These are phyloP conservation scores for Aspergillus asperescens DNA, from an alignment of 495 filamentous ascomycete genomes.

Conservation along the genomic window DNA sequence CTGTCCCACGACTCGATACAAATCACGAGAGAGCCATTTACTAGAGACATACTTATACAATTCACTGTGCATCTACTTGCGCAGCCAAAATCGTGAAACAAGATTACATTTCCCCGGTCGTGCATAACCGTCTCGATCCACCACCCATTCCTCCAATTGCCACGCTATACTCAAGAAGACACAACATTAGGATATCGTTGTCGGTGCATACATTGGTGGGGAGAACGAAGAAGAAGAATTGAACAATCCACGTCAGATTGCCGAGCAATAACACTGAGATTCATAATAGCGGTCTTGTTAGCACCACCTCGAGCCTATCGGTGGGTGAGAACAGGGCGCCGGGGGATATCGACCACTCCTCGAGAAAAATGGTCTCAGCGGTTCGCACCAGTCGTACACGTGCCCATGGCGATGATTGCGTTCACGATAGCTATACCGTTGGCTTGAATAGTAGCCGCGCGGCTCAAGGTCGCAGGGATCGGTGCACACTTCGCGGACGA, in stretches of 20 bases:
- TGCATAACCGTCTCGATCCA: too few species aligned
- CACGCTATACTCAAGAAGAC: too few species aligned
- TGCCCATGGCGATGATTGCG: neutral
- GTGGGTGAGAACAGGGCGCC: neutral
- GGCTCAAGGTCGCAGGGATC: neutral
- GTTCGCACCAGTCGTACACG: neutral
- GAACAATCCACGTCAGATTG: neutral
- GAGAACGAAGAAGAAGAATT: too few species aligned
- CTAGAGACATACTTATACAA: neutral
- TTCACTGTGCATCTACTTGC: too few species aligned
- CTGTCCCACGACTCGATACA: neutral
- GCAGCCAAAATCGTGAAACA: too few species aligned
- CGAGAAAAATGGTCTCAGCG: neutral
- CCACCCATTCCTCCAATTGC: too few species aligned
- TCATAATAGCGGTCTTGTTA: neutral
- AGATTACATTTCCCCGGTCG: too few species aligned
- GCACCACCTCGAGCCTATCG: neutral
- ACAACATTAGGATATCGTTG: too few species aligned
- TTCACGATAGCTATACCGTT: neutral
- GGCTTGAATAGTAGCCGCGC: neutral
- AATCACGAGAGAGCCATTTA: neutral
- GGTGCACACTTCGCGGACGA: slow-evolving; percentile 2
- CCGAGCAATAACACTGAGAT: neutral
- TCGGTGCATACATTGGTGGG: too few species aligned
- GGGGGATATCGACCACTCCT: neutral